Percentiles rank a stretch among this genome's conserved stretches.
phyloP scores from a whole-genome alignment of 2,329 filamentous ascomycete genomes.

The Dactylellina cionopaga region DNA sequence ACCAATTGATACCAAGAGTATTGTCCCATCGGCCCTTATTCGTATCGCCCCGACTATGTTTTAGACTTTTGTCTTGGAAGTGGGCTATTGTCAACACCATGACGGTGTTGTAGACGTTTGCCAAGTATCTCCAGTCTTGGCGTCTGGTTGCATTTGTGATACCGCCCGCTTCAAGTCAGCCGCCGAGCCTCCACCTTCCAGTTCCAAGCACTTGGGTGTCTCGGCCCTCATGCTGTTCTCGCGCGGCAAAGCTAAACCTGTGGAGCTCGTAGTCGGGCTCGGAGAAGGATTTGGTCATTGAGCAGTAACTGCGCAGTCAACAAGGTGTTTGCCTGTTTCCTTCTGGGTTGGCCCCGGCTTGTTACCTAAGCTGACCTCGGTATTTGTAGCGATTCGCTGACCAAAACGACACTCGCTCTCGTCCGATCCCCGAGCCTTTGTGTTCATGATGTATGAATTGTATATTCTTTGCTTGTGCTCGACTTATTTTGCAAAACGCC shows the following conservation, averaged over 20 bases:
- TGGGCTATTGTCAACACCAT: slow-evolving; percentile 37
- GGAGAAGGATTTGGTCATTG: background rate
- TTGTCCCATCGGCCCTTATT: background rate
- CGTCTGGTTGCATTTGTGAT: slow-evolving; percentile 11
- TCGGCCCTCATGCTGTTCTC: slow-evolving; percentile 32
- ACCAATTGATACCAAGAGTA: slow-evolving; percentile 20
- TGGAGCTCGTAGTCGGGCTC: slow-evolving; percentile 16
- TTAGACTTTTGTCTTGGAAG: slow-evolving; percentile 27
- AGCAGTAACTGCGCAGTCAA: background rate
- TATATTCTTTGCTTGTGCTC: background rate
- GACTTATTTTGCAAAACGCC: background rate
- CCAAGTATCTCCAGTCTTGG: slow-evolving; percentile 51
- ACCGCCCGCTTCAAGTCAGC: background rate
- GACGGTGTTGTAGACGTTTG: slow-evolving; percentile 45
- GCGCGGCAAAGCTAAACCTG: slow-evolving; percentile 28
- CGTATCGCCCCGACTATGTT: slow-evolving; percentile 14
- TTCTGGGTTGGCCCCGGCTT: background rate
- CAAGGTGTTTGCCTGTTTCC: slow-evolving; percentile 13
- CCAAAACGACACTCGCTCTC: too few species aligned
- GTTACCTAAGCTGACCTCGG: background rate
- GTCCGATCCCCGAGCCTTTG: too few species aligned
- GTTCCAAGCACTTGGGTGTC: slow-evolving; percentile 14
- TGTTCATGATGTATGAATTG: background rate
- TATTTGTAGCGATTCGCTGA: slow-evolving; percentile 17
- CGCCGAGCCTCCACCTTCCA: slow-evolving; percentile 31